Percentiles rank a stretch among this genome's conserved stretches.
phyloP scores from a whole-genome alignment of 208 protist genomes.

The Trypanosoma melophagium region DNA sequence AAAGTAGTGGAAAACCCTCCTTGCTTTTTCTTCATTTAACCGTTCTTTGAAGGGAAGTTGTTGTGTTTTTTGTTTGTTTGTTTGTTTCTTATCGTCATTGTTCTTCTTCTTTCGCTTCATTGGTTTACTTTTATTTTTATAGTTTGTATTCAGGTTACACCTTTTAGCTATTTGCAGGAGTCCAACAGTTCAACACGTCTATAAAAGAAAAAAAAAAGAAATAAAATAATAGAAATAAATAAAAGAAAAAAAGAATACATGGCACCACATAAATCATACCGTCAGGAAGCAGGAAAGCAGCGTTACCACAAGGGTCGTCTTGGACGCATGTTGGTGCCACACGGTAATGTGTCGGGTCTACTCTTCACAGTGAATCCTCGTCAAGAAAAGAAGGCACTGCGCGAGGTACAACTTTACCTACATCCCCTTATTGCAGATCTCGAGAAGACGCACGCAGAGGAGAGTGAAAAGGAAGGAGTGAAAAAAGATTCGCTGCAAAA shows the following conservation, averaged over 20 bases:
- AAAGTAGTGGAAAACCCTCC: too few relatives aligned
- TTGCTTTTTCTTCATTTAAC: too few relatives aligned
- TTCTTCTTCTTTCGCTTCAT: too few relatives aligned
- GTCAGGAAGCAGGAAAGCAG: constrained; percentile 36
- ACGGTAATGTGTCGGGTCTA: constrained; percentile 54
- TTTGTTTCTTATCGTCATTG: too few relatives aligned
- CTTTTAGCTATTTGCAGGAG: too few relatives aligned
- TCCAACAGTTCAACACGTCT: too few relatives aligned
- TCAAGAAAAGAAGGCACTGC: constrained; percentile 59
- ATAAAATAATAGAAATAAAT: constrained; percentile 1
- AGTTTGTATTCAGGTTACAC: too few relatives aligned
- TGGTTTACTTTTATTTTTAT: too few relatives aligned
- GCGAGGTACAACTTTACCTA: constrained; percentile 72
- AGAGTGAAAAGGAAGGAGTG: constrained; percentile 8
- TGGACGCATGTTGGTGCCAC: constrained; percentile 65
- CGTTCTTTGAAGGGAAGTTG: too few relatives aligned
- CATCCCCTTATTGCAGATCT: constrained; percentile 59
- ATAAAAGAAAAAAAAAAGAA: too few relatives aligned
- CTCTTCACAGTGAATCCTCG: constrained; percentile 77
- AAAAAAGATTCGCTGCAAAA: constrained; percentile 23
- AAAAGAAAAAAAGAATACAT: constrained; percentile 2
- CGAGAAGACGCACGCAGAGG: constrained; percentile 9
- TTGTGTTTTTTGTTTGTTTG: too few relatives aligned
- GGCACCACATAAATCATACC: background rate
- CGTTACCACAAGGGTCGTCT: constrained; percentile 65